Percentiles rank a stretch among this genome's conserved stretches.
Conservation (phyloP, 148 eudicot species). For the Persicaria maculosa region DNA sequence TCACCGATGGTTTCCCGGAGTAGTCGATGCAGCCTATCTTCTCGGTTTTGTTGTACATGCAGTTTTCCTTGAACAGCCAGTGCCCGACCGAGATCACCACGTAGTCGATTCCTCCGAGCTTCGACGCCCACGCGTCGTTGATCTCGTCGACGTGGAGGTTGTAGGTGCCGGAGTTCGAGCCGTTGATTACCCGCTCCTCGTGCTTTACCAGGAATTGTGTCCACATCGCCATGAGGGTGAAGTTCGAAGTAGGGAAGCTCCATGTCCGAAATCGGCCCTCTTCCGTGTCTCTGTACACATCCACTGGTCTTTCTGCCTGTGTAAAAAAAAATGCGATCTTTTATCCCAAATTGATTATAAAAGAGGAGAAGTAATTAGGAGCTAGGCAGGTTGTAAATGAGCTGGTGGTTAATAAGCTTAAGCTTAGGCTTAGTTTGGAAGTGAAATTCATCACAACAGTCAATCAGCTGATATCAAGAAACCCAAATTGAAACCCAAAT, state of each 20-base stretch:
- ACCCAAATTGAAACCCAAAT: no score
- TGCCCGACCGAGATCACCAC: conserved; percentile 51
- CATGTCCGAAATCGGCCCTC: conserved; percentile 50
- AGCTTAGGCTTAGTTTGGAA: no score
- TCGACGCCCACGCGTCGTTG: conserved; percentile 40
- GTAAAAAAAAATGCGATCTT: no score
- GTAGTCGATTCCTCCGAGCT: conserved; percentile 38
- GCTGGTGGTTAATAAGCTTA: no score
- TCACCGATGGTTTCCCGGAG: conserved; percentile 44
- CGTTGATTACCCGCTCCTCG: conserved; percentile 39
- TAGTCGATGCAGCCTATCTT: conserved; percentile 49
- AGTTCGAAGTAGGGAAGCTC: conserved; percentile 52
- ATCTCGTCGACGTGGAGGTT: conserved; percentile 51
- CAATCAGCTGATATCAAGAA: no score
- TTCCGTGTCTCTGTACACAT: conserved; percentile 34
- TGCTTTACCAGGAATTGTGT: conserved; percentile 42
- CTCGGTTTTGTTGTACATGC: conserved; percentile 28
- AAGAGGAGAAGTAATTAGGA: no score
- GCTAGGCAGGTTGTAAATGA: no score
- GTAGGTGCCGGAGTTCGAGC: conserved; percentile 35
- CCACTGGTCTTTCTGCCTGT: conserved; percentile 51
- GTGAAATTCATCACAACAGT: no score
- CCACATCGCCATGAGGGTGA: conserved; percentile 60
- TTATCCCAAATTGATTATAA: no score
- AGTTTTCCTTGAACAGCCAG: conserved; percentile 58